Base-by-base conservation (phyloP, 2,329 filamentous ascomycete species). In the Ustulina deusta region DNA sequence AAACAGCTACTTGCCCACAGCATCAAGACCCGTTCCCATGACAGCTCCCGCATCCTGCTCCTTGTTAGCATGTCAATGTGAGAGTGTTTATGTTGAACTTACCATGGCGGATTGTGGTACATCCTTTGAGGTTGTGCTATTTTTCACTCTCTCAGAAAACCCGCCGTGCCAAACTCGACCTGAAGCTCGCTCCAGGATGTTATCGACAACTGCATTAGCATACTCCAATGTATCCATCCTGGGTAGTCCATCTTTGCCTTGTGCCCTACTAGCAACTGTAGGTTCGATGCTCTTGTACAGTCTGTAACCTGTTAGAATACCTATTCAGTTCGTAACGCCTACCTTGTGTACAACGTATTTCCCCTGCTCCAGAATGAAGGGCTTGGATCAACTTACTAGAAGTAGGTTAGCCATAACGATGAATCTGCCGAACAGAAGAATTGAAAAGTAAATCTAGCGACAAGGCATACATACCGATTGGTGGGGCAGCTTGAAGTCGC, bases 151-250 rank as follows among this genome's bases (percentile, higher is more conserved):
- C 0, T 75, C 72, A 9, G 71, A 70, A 44, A 71, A 69, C 4
- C 36, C 46, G 15, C 72, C 72, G 46, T 70, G 68, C 74, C 74
- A 77, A 20, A 75, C 73, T 6, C 70, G 60, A 20, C 74, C 71
- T 6, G 65, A 62, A 2, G 69, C 69, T 42, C 71, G 69, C 17
- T 66, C 55, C 2, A 44, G 2, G 20, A 75, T 72, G 13, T 71
- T 63, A 17, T 74, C 68, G 1, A 68, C 66, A 27, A 75, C 75
- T 0, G 52, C 63, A 4, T 65, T 54, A 15, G 69, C 72, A 55
- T 77, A 75, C 17, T 74, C 73, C 32, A 57, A 44, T 11, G 70
- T 68, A 6, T 76, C 74, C 71, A 73, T 75, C 36, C 71, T 66
- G 6, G 63, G 68, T 51, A 74, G 5, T 1, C 61, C 58, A 13